Base-by-base conservation (phyloP, 225 moss, liverwort and hornwort genomes). In the Physcomitrellopsis africana region DNA sequence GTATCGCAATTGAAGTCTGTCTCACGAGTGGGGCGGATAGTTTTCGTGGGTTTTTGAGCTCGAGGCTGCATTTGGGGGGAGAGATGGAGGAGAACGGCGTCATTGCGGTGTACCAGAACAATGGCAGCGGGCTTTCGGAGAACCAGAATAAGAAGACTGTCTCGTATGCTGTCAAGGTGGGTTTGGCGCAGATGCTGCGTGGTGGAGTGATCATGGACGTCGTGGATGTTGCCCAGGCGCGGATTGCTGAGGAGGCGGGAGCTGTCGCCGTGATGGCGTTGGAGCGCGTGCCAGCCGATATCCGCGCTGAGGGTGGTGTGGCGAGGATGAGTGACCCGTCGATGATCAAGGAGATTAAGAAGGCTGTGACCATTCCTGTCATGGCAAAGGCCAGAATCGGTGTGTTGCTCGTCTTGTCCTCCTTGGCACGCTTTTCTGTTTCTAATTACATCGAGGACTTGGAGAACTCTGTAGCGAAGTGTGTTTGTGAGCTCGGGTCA, bases 141-240 rank as follows among this genome's bases (percentile, higher is more conserved):
- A 84, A 87, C 69, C 81, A 73, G 64, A 83, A 55, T 15, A 96
- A 96, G 85, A 90, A 90, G 85, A 89, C 90, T 63, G 92, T 90
- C 55, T 93, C 95, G 11, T 96, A 96, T 29, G 95, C 95, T 27
- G 95, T 96, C 70, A 96, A 96, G 86, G 95, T 96, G 0, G 95
- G 95, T 6, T 69, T 96, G 76, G 95, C 95, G 27, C 95, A 96
- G 70, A 96, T 96, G 95, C 83, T 96, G 84, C 90, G 95, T 17
- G 95, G 95, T 1, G 95, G 95, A 0, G 95, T 96, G 77, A 96
- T 96, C 49, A 96, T 96, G 95, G 95, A 96, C 44, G 95, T 96
- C 1, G 86, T 96, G 73, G 93, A 96, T 29, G 95, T 89, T 0
- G 91, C 88, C 17, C 95, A 96, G 70, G 93, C 93, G 3, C 63